Percentiles rank a stretch among this genome's conserved stretches.
Evolutionary conservation across 192 early-diverging fungal species (phyloP).

Genomic region (Backusella morwellensis): DNA sequence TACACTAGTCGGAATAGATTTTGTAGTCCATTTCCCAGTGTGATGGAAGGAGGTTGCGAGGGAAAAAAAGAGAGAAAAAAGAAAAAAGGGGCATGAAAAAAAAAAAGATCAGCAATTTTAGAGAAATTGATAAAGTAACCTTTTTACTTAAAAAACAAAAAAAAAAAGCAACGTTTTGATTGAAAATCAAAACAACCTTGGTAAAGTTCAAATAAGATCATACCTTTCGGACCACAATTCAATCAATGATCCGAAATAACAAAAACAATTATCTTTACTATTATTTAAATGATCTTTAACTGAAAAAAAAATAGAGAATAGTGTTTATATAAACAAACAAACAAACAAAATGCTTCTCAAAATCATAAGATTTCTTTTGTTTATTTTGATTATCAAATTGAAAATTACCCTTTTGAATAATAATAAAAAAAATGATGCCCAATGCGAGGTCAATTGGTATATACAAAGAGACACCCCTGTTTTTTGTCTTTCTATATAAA

Average conservation of each 20-base stretch:
- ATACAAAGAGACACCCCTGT: not conserved
- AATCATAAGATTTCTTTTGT: not conserved
- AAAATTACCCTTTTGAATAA: slow-evolving; percentile 1
- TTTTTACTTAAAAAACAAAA: not conserved
- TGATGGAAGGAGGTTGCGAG: not conserved
- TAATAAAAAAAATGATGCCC: not conserved
- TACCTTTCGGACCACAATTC: not conserved
- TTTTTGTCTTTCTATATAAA: not conserved
- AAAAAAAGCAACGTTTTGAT: not conserved
- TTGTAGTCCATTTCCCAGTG: not conserved
- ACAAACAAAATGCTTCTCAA: not conserved
- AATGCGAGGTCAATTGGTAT: not conserved
- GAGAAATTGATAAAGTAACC: not conserved
- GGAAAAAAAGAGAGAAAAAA: not conserved
- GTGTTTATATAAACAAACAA: not conserved
- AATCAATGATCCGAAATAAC: not conserved
- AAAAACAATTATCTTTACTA: not conserved
- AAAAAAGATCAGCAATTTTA: not conserved
- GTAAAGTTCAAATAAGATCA: not conserved
- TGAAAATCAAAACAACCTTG: not conserved
- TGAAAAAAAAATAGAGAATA: not conserved
- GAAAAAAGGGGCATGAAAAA: not conserved
- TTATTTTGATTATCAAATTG: not conserved
- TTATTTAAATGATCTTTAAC: not conserved
- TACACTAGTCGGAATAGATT: not conserved